phyloP scores from a whole-genome alignment of 371 early-diverging fungal genomes.

The Nosema muscidifuracis region DNA sequence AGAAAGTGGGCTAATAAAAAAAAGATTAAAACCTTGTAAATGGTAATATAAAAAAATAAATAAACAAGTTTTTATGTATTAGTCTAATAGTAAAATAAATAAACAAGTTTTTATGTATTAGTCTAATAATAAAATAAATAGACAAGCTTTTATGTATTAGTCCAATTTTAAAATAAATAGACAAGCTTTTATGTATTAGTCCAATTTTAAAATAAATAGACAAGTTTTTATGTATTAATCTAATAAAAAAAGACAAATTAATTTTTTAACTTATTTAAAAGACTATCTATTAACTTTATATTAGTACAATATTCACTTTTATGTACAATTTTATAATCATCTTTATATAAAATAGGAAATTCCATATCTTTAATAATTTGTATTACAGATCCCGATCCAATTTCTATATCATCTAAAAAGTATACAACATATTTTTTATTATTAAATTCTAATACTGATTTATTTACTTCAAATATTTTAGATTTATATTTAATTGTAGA shows the following conservation, averaged over 20 bases:
- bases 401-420: conserved; percentile 29
- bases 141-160: no score
- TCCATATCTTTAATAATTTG: neutral
- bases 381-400: conserved; percentile 15
- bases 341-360: neutral
- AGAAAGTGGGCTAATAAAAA: conserved; percentile 18
- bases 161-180: no score
- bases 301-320: conserved; percentile 4
- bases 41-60: neutral
- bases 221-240: no score
- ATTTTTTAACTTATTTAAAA: conserved; percentile 3
- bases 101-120: neutral
- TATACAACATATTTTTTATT: conserved; percentile 11
- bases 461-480: neutral
- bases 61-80: neutral
- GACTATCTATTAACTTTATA: conserved; percentile 10
- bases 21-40: neutral
- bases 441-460: conserved; percentile 6
- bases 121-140: no score
- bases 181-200: no score
- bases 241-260: no score
- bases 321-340: conserved; percentile 2
- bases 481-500: neutral
- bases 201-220: no score
- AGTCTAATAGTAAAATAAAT: neutral